phyloP scores from a whole-genome alignment of 164 flowering plant species.

The Malania oleifera region DNA sequence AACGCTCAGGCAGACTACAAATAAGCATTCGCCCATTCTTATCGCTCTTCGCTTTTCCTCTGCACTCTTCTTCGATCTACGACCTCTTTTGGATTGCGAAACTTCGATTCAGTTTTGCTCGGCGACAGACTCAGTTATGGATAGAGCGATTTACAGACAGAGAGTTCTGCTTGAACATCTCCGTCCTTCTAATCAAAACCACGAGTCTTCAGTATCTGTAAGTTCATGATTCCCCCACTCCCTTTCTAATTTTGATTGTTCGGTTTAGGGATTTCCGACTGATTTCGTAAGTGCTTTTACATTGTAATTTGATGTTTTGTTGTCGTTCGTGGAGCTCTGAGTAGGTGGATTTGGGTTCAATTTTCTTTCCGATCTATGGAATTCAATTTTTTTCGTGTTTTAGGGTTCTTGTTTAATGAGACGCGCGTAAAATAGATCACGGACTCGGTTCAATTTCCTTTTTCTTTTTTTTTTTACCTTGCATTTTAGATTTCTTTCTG shows the following conservation, averaged over 20 bases:
- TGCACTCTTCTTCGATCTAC: too few species aligned
- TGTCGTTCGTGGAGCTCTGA: not conserved
- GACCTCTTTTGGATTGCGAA: too few species aligned
- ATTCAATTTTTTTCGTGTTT: not conserved
- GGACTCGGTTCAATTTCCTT: too few species aligned
- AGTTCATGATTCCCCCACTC: constrained; percentile 12
- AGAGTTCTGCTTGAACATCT: constrained; percentile 70
- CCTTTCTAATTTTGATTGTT: not conserved
- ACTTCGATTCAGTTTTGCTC: too few species aligned
- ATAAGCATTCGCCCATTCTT: too few species aligned
- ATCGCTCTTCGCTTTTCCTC: too few species aligned
- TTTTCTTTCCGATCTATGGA: not conserved
- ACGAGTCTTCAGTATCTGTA: constrained; percentile 51
- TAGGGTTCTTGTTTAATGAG: too few species aligned
- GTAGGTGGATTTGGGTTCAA: not conserved
- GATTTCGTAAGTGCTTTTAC: not conserved
- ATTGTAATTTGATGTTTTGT: not conserved
- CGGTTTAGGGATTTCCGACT: not conserved
- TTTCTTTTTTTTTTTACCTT: too few species aligned
- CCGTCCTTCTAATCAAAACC: constrained; percentile 36
- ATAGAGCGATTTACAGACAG: constrained; percentile 81
- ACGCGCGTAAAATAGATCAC: too few species aligned
- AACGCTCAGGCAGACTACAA: too few species aligned
- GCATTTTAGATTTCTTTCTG: too few species aligned
- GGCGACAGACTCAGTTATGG: constrained; percentile 44